These are phyloP conservation scores for Fistulinella prunicolor DNA, from an alignment of 768 basidiomycete genomes.

Conservation along the genomic window DNA sequence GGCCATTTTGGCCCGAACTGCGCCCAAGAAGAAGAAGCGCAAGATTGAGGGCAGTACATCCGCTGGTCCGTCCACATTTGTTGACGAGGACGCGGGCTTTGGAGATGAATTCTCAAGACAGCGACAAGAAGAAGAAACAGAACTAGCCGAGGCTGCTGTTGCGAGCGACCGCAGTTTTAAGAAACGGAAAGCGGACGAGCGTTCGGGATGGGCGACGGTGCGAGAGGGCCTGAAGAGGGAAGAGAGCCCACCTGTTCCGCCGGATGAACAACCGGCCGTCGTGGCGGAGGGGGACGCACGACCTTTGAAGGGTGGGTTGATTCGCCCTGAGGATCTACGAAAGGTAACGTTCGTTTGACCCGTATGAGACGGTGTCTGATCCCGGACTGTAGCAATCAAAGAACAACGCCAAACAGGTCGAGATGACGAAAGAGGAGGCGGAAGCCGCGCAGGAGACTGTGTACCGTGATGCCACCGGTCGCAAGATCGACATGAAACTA, in stretches of 20 bases:
- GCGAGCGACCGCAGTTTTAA: constrained; percentile 79
- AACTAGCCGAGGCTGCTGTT: constrained; percentile 62
- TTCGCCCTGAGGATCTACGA: constrained; percentile 73
- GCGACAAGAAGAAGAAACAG: constrained; percentile 52
- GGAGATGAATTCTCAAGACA: constrained; percentile 44
- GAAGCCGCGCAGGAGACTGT: constrained; percentile 83
- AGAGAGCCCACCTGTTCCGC: constrained; percentile 50
- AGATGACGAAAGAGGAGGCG: constrained; percentile 45
- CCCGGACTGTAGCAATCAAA: constrained; percentile 35
- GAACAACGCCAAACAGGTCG: constrained; percentile 31
- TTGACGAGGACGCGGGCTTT: constrained; percentile 76
- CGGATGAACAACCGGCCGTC: constrained; percentile 67
- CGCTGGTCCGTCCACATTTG: constrained; percentile 35
- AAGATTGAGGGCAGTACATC: constrained; percentile 40
- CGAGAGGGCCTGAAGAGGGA: constrained; percentile 49
- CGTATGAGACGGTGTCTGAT: constrained; percentile 2
- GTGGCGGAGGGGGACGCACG: constrained; percentile 47
- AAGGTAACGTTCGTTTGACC: constrained; percentile 36
- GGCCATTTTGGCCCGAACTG: constrained; percentile 75
- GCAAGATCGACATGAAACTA: constrained; percentile 85
- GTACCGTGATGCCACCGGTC: constrained; percentile 87
- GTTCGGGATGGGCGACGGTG: constrained; percentile 67
- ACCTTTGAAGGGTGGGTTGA: constrained; percentile 69
- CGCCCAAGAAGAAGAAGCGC: constrained; percentile 62
- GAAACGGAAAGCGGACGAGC: constrained; percentile 56